These are phyloP conservation scores for Psidium guajava DNA, from an alignment of 345 rosid species.

Conservation along the genomic window DNA sequence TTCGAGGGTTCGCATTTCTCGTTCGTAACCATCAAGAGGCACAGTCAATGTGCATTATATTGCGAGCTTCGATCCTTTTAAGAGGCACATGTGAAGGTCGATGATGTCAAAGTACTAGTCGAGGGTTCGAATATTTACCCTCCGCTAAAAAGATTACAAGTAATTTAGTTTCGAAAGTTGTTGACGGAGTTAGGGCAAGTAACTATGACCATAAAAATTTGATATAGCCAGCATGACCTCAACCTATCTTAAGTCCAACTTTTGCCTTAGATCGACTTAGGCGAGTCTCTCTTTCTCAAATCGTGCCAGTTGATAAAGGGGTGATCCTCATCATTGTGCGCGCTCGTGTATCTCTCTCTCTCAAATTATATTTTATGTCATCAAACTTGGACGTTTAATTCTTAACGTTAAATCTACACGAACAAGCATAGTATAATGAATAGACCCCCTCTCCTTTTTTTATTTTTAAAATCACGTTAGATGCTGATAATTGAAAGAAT, in stretches of 20 bases:
- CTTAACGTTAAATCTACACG: not conserved
- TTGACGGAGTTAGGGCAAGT: not conserved
- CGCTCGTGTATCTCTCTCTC: not conserved
- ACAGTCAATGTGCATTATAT: not conserved
- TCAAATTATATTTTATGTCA: not conserved
- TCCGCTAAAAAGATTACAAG: not conserved
- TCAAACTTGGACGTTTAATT: not conserved
- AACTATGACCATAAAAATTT: not conserved
- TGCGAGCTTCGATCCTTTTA: not conserved
- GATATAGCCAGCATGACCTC: not conserved
- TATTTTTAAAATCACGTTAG: not conserved
- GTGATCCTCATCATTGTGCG: not conserved
- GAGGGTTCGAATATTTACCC: not conserved
- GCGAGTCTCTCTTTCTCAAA: not conserved
- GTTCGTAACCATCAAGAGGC: not conserved
- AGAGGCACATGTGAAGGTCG: not conserved
- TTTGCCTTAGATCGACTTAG: not conserved
- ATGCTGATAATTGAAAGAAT: not conserved
- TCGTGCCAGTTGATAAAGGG: not conserved
- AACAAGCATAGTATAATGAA: not conserved
- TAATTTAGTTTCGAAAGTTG: not conserved
- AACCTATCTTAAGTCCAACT: not conserved
- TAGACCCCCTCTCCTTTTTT: not conserved
- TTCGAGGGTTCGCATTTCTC: not conserved
- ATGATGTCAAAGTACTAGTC: accelerated